Evolutionary conservation across 2,329 filamentous ascomycete species (phyloP).

Genomic region (Hymenoscyphus repandus): DNA sequence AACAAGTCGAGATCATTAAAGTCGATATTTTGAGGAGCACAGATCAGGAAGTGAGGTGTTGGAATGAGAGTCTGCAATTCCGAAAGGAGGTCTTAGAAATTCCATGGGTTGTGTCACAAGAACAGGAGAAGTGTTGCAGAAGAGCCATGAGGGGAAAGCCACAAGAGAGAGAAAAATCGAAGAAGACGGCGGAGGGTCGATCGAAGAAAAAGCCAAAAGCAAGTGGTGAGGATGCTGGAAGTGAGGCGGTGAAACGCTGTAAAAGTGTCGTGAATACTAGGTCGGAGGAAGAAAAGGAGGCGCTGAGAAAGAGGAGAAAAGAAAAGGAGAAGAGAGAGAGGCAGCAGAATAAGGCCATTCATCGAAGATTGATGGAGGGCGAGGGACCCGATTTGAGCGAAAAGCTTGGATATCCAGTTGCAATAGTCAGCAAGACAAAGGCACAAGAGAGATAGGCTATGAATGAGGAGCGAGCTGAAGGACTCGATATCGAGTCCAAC

Average conservation of each 20-base stretch:
- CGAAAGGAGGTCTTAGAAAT: constrained; percentile 42
- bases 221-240: background rate
- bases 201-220: background rate
- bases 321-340: constrained; percentile 1
- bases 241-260: too few relatives aligned
- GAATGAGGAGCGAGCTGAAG: too few relatives aligned
- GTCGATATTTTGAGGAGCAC: constrained; percentile 45
- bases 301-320: constrained; percentile 1
- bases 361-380: constrained; percentile 7
- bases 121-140: constrained; percentile 40
- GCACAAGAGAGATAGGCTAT: too few relatives aligned
- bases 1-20: constrained; percentile 49
- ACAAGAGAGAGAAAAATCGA: constrained; percentile 3
- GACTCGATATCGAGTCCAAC: too few relatives aligned
- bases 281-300: background rate
- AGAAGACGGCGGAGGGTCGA: background rate
- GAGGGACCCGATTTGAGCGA: too few relatives aligned
- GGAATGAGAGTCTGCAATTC: constrained; percentile 50
- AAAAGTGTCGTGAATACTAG: background rate
- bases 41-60: constrained; percentile 52
- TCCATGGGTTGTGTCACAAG: constrained; percentile 50
- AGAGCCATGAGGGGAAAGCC: constrained; percentile 4
- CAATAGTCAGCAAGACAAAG: too few relatives aligned
- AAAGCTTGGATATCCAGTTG: too few relatives aligned
- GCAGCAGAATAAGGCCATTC: constrained; percentile 5